A percentile compares a stretch with the other conserved stretches of the same genome.
These are phyloP conservation scores for Trichosporon faecale DNA, from an alignment of 1,284 basidiomycete species.

Conservation along the genomic window DNA sequence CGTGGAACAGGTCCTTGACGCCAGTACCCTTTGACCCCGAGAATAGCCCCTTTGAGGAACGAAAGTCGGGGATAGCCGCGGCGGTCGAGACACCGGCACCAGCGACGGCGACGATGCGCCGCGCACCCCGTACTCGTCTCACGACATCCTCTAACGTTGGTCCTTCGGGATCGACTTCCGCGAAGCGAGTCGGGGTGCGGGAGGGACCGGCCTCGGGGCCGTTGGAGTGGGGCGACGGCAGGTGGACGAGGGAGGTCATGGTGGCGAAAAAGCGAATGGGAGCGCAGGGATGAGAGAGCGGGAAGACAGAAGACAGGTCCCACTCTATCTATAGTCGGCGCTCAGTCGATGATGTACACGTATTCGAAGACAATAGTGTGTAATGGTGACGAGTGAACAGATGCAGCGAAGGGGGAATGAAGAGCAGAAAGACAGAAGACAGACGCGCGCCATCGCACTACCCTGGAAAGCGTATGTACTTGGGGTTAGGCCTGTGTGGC, in stretches of 20 bases:
- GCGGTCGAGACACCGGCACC: conserved; percentile 89
- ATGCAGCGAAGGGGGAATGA: not conserved
- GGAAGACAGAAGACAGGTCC: not conserved
- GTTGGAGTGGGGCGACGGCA: not conserved
- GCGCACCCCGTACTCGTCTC: conserved; percentile 66
- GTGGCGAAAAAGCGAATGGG: not conserved
- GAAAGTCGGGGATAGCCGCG: conserved; percentile 89
- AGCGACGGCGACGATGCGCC: conserved; percentile 74
- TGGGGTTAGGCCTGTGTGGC: not conserved
- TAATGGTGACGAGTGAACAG: not conserved
- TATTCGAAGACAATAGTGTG: not conserved
- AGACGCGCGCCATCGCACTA: not conserved
- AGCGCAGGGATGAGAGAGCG: not conserved
- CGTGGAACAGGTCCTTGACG: conserved; percentile 88
- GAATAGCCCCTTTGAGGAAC: conserved; percentile 79
- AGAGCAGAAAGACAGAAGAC: conserved; percentile 6
- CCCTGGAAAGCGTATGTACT: conserved; percentile 5
- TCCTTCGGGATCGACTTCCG: conserved; percentile 4
- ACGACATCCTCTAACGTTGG: conserved; percentile 27
- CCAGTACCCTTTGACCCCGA: conserved; percentile 63
- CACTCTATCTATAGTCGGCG: not conserved
- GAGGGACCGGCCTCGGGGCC: conserved; percentile 8
- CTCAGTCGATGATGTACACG: conserved; percentile 3
- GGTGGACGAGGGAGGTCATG: not conserved
- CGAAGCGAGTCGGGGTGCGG: conserved; percentile 4